phyloP scores from a whole-genome alignment of 495 filamentous ascomycete genomes.

The Clohesyomyces aquaticus region DNA sequence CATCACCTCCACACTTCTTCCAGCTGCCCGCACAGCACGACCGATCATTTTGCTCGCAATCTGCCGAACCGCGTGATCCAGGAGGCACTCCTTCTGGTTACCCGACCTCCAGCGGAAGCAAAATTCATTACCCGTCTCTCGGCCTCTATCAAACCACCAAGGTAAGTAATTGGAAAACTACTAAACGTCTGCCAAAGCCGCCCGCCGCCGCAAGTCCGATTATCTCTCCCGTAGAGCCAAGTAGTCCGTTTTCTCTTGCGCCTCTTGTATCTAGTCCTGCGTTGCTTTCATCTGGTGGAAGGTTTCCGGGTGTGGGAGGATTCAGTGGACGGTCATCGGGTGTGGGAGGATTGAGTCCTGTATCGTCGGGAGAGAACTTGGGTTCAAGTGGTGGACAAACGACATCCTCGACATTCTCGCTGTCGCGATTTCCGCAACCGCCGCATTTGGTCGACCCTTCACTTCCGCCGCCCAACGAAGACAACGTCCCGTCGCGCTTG shows the following conservation, averaged over 20 bases:
- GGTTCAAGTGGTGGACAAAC: constrained; percentile 20
- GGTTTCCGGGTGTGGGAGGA: constrained; percentile 22
- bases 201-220: background rate
- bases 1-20: constrained; percentile 28
- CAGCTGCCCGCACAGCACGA: constrained; percentile 2
- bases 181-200: constrained; percentile 36
- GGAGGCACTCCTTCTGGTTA: constrained; percentile 1
- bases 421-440: constrained; percentile 39
- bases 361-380: constrained; percentile 13
- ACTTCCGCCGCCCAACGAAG: constrained; percentile 21
- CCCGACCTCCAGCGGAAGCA: background rate
- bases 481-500: constrained; percentile 18
- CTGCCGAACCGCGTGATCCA: constrained; percentile 16
- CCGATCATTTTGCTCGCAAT: constrained; percentile 19
- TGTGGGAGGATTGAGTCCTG: constrained; percentile 10
- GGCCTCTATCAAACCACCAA: constrained; percentile 3
- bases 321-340: constrained; percentile 20
- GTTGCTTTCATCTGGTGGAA: background rate
- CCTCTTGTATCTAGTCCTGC: constrained; percentile 3
- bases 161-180: constrained; percentile 36
- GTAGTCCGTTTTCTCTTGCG: constrained; percentile 6
- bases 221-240: background rate
- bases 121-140: constrained; percentile 14
- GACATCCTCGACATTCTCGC: constrained; percentile 35
- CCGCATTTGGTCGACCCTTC: constrained; percentile 22